These are phyloP conservation scores for Prunus mongolica DNA, from an alignment of 306 rosid species.

Conservation along the genomic window DNA sequence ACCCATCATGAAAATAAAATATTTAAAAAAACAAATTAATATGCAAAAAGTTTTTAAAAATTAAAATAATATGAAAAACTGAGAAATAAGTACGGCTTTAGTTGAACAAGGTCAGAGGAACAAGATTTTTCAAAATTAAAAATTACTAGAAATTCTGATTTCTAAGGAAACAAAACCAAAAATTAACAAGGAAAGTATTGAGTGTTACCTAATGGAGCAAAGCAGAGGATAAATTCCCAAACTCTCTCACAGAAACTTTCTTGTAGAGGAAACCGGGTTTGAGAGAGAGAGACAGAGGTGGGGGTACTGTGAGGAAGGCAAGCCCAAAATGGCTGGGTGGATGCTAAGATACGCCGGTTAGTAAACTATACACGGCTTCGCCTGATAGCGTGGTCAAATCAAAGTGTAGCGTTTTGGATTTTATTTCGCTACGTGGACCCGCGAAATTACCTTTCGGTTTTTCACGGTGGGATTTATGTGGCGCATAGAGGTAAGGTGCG, in stretches of 20 bases:
- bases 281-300: background rate
- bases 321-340: background rate
- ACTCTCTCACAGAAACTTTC: background rate
- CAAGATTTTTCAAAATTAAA: background rate
- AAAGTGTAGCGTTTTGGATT: slow-evolving; percentile 10
- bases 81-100: background rate
- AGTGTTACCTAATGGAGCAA: background rate
- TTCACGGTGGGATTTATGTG: slow-evolving; percentile 15
- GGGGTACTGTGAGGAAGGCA: background rate
- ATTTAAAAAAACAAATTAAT: too few relatives aligned
- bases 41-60: background rate
- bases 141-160: background rate
- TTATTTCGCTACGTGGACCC: slow-evolving; percentile 5
- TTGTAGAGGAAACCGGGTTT: background rate
- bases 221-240: background rate
- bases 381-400: slow-evolving; percentile 16
- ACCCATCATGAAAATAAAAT: background rate
- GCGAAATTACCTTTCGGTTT: background rate
- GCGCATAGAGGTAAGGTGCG: slow-evolving; percentile 8
- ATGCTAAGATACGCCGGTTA: slow-evolving; percentile 7
- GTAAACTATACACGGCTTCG: background rate
- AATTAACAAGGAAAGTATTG: background rate
- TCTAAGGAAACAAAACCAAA: background rate
- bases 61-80: background rate
- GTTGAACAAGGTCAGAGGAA: background rate